phyloP scores from a whole-genome alignment of 768 basidiomycete genomes.

The Auriscalpium orientale region DNA sequence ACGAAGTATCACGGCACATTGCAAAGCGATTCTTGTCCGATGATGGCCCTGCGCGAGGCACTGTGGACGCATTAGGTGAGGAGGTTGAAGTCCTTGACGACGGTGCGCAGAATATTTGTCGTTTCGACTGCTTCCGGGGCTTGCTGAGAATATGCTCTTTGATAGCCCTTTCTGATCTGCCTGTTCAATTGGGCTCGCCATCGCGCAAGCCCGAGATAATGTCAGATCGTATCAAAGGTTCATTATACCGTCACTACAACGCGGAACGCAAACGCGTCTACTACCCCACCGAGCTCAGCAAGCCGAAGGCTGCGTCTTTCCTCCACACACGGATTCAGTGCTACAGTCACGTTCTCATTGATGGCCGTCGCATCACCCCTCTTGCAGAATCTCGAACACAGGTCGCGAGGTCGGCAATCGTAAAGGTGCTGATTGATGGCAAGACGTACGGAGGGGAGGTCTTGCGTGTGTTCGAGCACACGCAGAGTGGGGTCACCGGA shows the following conservation, averaged over 20 bases:
- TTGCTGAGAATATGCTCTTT: not conserved
- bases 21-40: too few relatives aligned
- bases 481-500: not conserved
- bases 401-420: not conserved
- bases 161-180: not conserved
- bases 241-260: not conserved
- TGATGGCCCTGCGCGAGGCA: not conserved
- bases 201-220: not conserved
- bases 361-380: not conserved
- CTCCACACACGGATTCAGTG: not conserved
- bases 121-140: not conserved
- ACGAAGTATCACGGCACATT: too few relatives aligned
- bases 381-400: not conserved
- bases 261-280: not conserved
- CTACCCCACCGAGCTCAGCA: not conserved
- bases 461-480: not conserved
- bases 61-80: not conserved
- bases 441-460: not conserved
- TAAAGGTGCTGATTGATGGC: not conserved
- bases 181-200: not conserved
- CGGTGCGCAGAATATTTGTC: not conserved
- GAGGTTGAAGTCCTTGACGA: not conserved
- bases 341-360: not conserved
- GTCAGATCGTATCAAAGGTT: not conserved
- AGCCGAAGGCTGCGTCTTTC: not conserved